These are phyloP conservation scores for Coffea canephora DNA, from an alignment of 257 asterid genomes.

Conservation along the genomic window DNA sequence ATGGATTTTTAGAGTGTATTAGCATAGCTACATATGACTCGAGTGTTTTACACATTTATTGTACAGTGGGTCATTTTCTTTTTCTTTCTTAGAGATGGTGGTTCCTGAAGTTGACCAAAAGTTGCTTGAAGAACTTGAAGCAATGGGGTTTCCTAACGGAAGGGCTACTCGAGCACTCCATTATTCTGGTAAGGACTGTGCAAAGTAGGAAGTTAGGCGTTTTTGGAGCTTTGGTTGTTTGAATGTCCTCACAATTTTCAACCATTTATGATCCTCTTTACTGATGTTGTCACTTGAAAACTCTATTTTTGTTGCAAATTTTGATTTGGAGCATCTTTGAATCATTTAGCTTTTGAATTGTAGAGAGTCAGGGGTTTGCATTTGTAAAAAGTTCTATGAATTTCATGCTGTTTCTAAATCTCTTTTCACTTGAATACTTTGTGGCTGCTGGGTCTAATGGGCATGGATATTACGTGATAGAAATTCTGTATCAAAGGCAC, in stretches of 20 bases:
- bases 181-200: slow-evolving; percentile 57
- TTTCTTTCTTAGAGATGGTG: slow-evolving; percentile 63
- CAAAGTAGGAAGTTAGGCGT: neutral
- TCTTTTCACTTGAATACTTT: neutral
- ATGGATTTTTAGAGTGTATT: neutral
- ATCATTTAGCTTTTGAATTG: neutral
- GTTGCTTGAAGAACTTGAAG: slow-evolving; percentile 71
- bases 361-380: neutral
- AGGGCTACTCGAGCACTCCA: slow-evolving; percentile 89
- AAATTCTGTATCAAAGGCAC: too few relatives aligned
- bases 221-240: neutral
- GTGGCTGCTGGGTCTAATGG: neutral
- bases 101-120: slow-evolving; percentile 87
- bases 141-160: slow-evolving; percentile 84
- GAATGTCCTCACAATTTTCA: neutral
- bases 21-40: neutral
- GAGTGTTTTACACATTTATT: neutral
- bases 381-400: neutral
- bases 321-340: neutral
- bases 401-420: neutral
- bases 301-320: neutral
- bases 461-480: neutral
- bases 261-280: neutral
- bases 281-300: neutral
- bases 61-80: slow-evolving; percentile 22